These are phyloP conservation scores for Pyrenophora teres DNA, from an alignment of 2,329 filamentous ascomycete species.

Conservation along the genomic window DNA sequence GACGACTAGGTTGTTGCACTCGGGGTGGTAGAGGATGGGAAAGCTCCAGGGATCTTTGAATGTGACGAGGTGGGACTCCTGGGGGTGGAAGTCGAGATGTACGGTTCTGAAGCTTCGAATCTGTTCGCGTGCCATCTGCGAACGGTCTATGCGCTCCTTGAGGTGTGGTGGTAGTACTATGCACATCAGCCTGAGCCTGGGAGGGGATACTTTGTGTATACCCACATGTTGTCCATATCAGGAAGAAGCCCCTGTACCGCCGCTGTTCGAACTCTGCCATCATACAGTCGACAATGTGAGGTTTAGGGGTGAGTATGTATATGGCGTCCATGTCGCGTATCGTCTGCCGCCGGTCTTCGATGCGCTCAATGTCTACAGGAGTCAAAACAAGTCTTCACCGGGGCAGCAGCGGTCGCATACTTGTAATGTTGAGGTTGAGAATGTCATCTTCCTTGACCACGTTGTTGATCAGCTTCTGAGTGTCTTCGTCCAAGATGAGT, in stretches of 20 bases:
- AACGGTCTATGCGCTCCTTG: slow-evolving; percentile 75
- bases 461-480: slow-evolving; percentile 86
- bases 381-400: slow-evolving; percentile 30
- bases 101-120: slow-evolving; percentile 82
- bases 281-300: slow-evolving; percentile 90
- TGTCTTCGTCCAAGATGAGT: slow-evolving; percentile 82
- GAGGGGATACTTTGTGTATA: neutral
- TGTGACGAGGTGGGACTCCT: slow-evolving; percentile 88
- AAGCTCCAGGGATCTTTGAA: slow-evolving; percentile 97
- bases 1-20: slow-evolving; percentile 81
- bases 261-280: slow-evolving; percentile 87
- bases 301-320: slow-evolving; percentile 83
- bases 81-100: slow-evolving; percentile 85
- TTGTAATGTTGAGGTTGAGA: slow-evolving; percentile 93
- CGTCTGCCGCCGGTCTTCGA: slow-evolving; percentile 80
- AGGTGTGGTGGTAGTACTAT: slow-evolving; percentile 70
- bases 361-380: slow-evolving; percentile 81
- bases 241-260: slow-evolving; percentile 76
- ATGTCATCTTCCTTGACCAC: slow-evolving; percentile 95
- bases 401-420: slow-evolving; percentile 57
- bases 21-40: slow-evolving; percentile 86
- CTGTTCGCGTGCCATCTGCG: slow-evolving; percentile 69
- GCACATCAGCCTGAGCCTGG: slow-evolving; percentile 1
- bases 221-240: slow-evolving; percentile 80
- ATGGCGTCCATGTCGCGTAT: slow-evolving; percentile 94